Evolutionary conservation across 768 basidiomycete species (phyloP), one percentile per base, ranked within the genome.

Genomic region (Lenzites betulinus): DNA sequence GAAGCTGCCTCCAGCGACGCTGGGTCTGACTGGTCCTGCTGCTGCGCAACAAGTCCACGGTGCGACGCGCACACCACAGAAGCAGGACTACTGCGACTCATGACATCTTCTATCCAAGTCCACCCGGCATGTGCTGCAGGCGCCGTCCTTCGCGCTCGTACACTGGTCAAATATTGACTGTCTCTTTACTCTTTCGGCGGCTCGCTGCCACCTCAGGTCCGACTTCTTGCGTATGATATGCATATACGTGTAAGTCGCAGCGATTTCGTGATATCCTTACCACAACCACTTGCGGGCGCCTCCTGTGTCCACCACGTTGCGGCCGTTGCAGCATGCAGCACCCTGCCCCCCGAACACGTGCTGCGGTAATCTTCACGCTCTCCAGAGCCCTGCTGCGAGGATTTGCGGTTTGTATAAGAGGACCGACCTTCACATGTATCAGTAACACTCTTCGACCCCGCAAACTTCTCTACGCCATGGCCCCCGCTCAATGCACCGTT

Each of bases 401-500:
- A 39, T 18, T 20, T 22, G 22, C 18, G 18, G 15, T 16, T 52
- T 25, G 12, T 41, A 54, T 30, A 38, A 51, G 46, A 47, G 22
- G 28, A 28, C 1, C 16, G 13, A 16, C 20, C 13, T 28, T 33
- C 50, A 7, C 50, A 11, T n/a, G 20, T 20, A 13, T 16, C 20
- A 9, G 20, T 22, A 26, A 16, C 35, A 13, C 38, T 11, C 30
- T 33, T 33, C 30, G 30, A 33, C 30, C 30, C 30, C 4, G 30
- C 30, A 4, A 33, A 11, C 30, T 33, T 33, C 30, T 33, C 11
- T 33, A 23, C 42, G 18, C 7, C 6, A 43, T 51, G 35, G 33
- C 58, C 5, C 59, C 59, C 12, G 39, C 52, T 5, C 47, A 43
- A 36, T 60, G 59, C 23, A 44, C 38, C 9, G 18, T 13, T 3